A percentile compares a stretch with the other conserved stretches of the same genome.
These are phyloP conservation scores for Galerina sulciceps DNA, from an alignment of 768 basidiomycete species.

Conservation along the genomic window DNA sequence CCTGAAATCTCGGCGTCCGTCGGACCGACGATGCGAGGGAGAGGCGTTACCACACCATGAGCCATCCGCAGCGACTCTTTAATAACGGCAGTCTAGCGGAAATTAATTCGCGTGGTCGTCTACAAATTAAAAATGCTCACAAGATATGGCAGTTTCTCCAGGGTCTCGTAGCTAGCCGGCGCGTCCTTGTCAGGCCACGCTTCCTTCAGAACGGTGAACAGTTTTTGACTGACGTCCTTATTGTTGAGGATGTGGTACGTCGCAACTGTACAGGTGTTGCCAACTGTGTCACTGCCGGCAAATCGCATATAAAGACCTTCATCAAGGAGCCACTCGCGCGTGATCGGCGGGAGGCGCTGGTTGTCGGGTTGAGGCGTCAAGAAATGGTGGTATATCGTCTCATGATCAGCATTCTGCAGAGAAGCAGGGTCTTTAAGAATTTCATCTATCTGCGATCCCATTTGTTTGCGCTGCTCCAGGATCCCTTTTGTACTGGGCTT, in stretches of 20 bases:
- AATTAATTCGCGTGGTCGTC: conserved; percentile 2
- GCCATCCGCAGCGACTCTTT: conserved; percentile 49
- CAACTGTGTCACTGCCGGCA: conserved; percentile 50
- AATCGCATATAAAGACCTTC: conserved; percentile 40
- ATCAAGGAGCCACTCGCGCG: conserved; percentile 38
- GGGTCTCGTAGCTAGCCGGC: conserved; percentile 32
- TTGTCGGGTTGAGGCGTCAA: conserved; percentile 35
- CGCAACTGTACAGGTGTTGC: conserved; percentile 40
- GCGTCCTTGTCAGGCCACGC: conserved; percentile 45
- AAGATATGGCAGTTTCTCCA: conserved; percentile 53
- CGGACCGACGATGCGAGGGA: conserved; percentile 43
- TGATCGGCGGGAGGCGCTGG: conserved; percentile 31
- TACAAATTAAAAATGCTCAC: conserved; percentile 28
- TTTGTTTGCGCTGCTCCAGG: conserved; percentile 34
- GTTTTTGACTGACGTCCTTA: conserved; percentile 27
- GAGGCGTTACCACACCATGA: conserved; percentile 40
- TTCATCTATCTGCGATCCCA: conserved; percentile 39
- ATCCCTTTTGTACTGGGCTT: conserved; percentile 40
- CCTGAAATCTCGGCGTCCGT: conserved; percentile 38
- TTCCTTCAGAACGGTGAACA: conserved; percentile 35
- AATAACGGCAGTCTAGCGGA: conserved; percentile 45
- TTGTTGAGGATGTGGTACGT: conserved; percentile 39
- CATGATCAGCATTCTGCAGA: conserved; percentile 34
- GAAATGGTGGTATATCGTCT: conserved; percentile 42
- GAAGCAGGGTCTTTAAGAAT: conserved; percentile 36